phyloP scores from a whole-genome alignment of 148 eudicot genomes.

The Heliamphora exappendiculata region DNA sequence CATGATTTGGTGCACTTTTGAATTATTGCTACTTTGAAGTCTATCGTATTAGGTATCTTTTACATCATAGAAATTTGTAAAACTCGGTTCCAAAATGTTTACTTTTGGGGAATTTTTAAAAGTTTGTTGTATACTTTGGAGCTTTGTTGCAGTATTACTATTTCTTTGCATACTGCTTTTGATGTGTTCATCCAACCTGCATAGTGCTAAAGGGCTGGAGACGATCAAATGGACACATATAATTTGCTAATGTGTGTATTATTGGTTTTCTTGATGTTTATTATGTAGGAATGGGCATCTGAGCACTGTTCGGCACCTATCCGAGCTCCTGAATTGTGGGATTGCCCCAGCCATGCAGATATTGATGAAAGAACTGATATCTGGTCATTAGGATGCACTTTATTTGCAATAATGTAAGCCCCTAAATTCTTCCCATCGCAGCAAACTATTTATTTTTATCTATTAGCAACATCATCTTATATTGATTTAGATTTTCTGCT shows the following conservation, averaged over 20 bases:
- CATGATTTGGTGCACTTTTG: neutral
- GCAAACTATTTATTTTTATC: too few species aligned
- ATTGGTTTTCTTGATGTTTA: constrained; percentile 4
- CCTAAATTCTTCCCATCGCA: too few species aligned
- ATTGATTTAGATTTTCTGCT: too few species aligned
- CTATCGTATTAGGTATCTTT: neutral
- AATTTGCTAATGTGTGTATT: too few species aligned
- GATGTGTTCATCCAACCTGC: neutral
- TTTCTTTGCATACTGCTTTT: neutral
- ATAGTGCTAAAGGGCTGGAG: neutral
- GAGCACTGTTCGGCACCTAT: constrained; percentile 95
- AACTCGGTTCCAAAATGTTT: neutral
- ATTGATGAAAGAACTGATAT: constrained; percentile 95
- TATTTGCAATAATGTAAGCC: constrained; percentile 81
- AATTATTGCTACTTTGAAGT: neutral
- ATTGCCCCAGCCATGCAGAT: constrained; percentile 85
- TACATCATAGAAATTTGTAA: neutral
- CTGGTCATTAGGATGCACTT: constrained; percentile 96
- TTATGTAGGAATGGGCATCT: constrained; percentile 86
- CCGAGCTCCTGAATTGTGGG: constrained; percentile 98
- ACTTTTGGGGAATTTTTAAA: neutral
- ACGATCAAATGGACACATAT: too few species aligned
- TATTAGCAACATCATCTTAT: too few species aligned
- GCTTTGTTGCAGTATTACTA: neutral
- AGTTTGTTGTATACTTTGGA: neutral